Base-by-base conservation (phyloP, 176 grass and related monocot species). In the Carex parvula region DNA sequence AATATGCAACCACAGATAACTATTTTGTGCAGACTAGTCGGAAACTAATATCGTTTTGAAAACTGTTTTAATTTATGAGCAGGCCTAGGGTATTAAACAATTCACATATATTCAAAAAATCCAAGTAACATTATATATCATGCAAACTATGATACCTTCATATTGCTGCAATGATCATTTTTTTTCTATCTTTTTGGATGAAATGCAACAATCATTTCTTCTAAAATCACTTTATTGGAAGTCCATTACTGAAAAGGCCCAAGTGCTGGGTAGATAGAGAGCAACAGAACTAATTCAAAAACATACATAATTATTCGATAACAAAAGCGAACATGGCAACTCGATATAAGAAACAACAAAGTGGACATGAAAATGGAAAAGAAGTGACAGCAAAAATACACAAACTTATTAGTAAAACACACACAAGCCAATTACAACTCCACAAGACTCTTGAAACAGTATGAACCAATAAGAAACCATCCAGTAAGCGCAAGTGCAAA, bases 391-490 rank as follows among this genome's bases (percentile, higher is more conserved):
- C 3, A 20, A 46, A 71, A 11, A 17, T 20, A 46, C 17, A 22
- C 11, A 8, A 67, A 72, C 21, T 72, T 48, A 17, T 22, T 48
- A 20, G 35, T 72, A 80, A 29, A 80, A n/a, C 15, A 79, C 1
- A 60, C 0, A 35, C 77, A 8, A 80, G 18, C 7, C 8, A 5
- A 58, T 82, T 90, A 98, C 89, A 98, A 91, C 58, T 92, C 84
- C 63, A 98, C 74, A 77, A 98, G 92, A 30, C 83, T 75, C 81
- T 95, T 95, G 80, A 93, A 89, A 87, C 92, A 95, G 78, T 95
- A 93, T 32, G 96, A 93, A 65, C 96, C 96, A 26, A 93, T 46
- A 42, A 95, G 70, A 56, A 98, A 98, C 96, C 96, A 98, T 6
- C 83, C 89, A 7, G 83, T 90, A 82, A 98, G 83, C 3, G 12